These are phyloP conservation scores for Apodospora peruviana DNA, from an alignment of 495 filamentous ascomycete genomes.

Conservation along the genomic window DNA sequence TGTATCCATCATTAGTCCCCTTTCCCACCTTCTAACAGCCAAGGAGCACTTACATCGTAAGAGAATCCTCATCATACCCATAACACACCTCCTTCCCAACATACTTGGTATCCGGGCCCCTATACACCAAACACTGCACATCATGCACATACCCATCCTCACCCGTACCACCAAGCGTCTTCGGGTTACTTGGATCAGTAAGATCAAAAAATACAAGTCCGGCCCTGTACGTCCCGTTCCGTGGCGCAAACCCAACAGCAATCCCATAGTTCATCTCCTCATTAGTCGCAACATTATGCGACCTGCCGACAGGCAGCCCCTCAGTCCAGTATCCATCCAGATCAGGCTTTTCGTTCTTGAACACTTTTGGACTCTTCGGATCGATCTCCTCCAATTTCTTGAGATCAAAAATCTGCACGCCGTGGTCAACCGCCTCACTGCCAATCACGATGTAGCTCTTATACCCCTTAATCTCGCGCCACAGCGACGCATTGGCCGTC, in stretches of 20 bases:
- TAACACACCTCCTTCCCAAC: slow-evolving; percentile 50
- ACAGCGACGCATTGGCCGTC: slow-evolving; percentile 28
- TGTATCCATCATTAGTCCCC: not conserved
- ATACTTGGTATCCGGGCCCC: slow-evolving; percentile 47
- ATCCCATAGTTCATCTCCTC: slow-evolving; percentile 36
- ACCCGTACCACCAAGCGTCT: slow-evolving; percentile 39
- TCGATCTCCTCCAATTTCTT: slow-evolving; percentile 24
- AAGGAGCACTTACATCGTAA: slow-evolving; percentile 28
- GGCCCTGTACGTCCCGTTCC: slow-evolving; percentile 26
- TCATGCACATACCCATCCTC: slow-evolving; percentile 53
- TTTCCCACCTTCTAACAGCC: not conserved
- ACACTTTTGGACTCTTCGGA: slow-evolving; percentile 21
- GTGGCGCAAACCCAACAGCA: slow-evolving; percentile 40
- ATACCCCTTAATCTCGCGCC: slow-evolving; percentile 46
- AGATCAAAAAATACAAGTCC: slow-evolving; percentile 50
- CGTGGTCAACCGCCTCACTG: slow-evolving; percentile 40
- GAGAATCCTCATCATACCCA: slow-evolving; percentile 44
- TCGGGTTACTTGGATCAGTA: slow-evolving; percentile 40
- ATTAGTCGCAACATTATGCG: slow-evolving; percentile 46
- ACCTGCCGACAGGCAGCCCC: slow-evolving; percentile 30
- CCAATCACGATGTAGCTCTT: slow-evolving; percentile 45
- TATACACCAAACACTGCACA: slow-evolving; percentile 51
- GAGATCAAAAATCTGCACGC: slow-evolving; percentile 49
- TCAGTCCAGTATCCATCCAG: slow-evolving; percentile 29
- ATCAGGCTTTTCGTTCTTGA: slow-evolving; percentile 24